These are phyloP conservation scores for Sarocladium strictum DNA, from an alignment of 2,329 filamentous ascomycete genomes.

Conservation along the genomic window DNA sequence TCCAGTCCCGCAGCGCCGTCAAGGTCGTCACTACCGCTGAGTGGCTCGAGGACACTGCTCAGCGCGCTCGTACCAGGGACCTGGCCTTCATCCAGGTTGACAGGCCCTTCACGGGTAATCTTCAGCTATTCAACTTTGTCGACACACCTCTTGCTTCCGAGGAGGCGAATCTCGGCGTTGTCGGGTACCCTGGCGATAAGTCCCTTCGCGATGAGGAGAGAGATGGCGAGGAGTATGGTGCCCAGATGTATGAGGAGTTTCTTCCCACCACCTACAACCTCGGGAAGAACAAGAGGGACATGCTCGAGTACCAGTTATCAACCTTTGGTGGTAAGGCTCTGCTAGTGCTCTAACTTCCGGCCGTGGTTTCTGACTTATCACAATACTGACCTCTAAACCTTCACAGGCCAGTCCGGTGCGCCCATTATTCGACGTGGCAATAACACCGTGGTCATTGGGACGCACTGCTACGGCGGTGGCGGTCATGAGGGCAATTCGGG, in stretches of 20 bases:
- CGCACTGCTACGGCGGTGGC: conserved; percentile 21
- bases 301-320: conserved; percentile 25
- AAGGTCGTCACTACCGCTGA: conserved; percentile 17
- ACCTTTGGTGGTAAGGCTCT: conserved; percentile 21
- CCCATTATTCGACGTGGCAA: conserved; percentile 17
- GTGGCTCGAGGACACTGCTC: conserved; percentile 13
- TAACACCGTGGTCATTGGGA: conserved; percentile 18
- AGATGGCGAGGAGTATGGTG: conserved; percentile 19
- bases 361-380: no score
- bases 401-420: conserved; percentile 21
- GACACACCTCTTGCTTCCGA: conserved; percentile 12
- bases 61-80: conserved; percentile 14
- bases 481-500: conserved; percentile 18
- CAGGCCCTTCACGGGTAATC: conserved; percentile 17
- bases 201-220: conserved; percentile 11
- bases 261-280: conserved; percentile 18
- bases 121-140: conserved; percentile 16
- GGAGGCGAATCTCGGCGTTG: conserved; percentile 19
- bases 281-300: conserved; percentile 13
- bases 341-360: not conserved
- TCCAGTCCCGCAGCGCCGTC: conserved; percentile 15
- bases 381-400: not conserved
- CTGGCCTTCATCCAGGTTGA: conserved; percentile 21
- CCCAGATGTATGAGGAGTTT: conserved; percentile 27
- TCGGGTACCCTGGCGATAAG: conserved; percentile 28